Conservation (phyloP, 2,329 filamentous ascomycete species). For the Fusarium hostae region DNA sequence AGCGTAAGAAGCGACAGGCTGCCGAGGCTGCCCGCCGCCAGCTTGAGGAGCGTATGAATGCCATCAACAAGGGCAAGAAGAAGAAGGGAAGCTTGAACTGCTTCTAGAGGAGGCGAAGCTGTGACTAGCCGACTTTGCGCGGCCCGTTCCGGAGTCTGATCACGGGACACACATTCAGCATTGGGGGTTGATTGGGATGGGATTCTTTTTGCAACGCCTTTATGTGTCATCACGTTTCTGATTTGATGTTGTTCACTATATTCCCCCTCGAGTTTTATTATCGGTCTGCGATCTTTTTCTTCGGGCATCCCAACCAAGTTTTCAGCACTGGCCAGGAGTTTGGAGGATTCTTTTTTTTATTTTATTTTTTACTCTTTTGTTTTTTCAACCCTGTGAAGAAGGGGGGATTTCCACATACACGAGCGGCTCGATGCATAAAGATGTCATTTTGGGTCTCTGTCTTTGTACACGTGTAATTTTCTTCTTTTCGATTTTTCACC, state of each 20-base stretch:
- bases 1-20: constrained; percentile 89
- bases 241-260: constrained; percentile 42
- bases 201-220: constrained; percentile 31
- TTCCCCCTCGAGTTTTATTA: constrained; percentile 43
- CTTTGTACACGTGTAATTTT: constrained; percentile 33
- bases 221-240: constrained; percentile 42
- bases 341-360: constrained; percentile 32
- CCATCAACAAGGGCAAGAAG: constrained; percentile 88
- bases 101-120: constrained; percentile 72
- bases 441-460: constrained; percentile 37
- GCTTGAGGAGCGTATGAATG: constrained; percentile 94
- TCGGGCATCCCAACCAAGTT: constrained; percentile 32
- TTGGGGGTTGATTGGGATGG: constrained; percentile 18
- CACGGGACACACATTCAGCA: constrained; percentile 3
- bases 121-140: constrained; percentile 25
- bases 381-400: constrained; percentile 17
- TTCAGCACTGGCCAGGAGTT: constrained; percentile 49
- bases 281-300: constrained; percentile 32
- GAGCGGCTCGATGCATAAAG: constrained; percentile 40
- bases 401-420: constrained; percentile 42
- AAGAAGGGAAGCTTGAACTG: constrained; percentile 97
- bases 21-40: constrained; percentile 90
- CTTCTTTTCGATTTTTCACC: constrained; percentile 3
- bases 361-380: constrained; percentile 7
- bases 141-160: constrained; percentile 21